Evolutionary conservation across 2,329 filamentous ascomycete species (phyloP).

Genomic region (Cryphonectria carpinicola): DNA sequence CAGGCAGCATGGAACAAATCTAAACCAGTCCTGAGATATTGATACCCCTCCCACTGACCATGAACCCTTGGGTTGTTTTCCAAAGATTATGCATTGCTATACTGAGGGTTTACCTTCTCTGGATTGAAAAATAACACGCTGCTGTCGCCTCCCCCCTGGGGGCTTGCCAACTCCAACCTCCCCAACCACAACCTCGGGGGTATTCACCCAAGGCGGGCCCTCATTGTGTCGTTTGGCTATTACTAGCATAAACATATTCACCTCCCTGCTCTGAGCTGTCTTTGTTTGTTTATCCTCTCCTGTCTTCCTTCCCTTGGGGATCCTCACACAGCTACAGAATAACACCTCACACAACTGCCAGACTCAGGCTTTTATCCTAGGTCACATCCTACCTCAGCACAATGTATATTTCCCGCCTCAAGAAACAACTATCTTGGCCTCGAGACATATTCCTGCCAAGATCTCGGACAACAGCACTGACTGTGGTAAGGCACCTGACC

Average conservation of each 20-base stretch:
- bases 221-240: neutral
- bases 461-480: neutral
- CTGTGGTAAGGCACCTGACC: neutral
- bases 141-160: neutral
- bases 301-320: neutral
- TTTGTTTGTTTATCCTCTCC: neutral
- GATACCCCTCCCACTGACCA: neutral
- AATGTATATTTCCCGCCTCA: neutral
- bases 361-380: neutral
- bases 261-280: neutral
- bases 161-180: neutral
- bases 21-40: neutral
- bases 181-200: neutral
- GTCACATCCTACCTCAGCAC: neutral
- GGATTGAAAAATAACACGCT: neutral
- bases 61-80: neutral
- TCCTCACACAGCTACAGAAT: neutral
- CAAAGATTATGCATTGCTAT: neutral
- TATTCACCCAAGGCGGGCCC: neutral
- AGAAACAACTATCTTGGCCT: constrained; percentile 10
- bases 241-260: neutral
- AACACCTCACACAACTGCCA: neutral
- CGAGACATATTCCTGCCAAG: neutral
- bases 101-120: neutral
- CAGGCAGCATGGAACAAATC: neutral